Conservation (phyloP, 345 rosid species). For the Murraya paniculata region DNA sequence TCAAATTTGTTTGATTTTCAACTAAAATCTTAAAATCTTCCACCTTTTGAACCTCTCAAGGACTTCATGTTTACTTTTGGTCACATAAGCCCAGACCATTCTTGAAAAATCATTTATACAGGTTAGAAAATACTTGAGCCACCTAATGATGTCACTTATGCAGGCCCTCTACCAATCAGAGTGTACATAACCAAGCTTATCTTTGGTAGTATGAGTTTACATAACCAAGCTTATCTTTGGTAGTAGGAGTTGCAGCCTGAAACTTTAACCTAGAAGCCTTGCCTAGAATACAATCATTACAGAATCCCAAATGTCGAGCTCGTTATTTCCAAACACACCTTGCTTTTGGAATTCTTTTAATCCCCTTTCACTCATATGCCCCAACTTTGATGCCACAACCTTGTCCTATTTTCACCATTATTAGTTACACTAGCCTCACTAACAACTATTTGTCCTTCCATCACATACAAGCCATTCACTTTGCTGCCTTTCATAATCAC, state of each 20-base stretch:
- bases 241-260: neutral
- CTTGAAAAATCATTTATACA: neutral
- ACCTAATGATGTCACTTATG: too few relatives aligned
- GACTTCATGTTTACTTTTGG: too few relatives aligned
- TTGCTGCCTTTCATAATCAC: neutral
- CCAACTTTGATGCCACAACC: neutral
- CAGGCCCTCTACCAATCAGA: too few relatives aligned
- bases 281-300: neutral
- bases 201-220: too few relatives aligned
- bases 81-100: neutral
- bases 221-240: too few relatives aligned
- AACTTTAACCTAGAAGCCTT: neutral
- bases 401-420: neutral
- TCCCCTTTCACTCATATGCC: neutral
- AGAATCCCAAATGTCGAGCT: too few relatives aligned
- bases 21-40: too few relatives aligned
- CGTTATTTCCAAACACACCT: too few relatives aligned
- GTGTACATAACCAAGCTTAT: too few relatives aligned
- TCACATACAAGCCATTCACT: neutral
- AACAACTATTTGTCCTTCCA: too few relatives aligned
- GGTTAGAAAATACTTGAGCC: neutral
- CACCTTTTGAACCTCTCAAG: too few relatives aligned
- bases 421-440: neutral
- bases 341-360: fast-evolving
- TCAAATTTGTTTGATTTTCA: too few relatives aligned